Base-by-base conservation (phyloP, 305 asterid genomes). In the Rubia peregrina region DNA sequence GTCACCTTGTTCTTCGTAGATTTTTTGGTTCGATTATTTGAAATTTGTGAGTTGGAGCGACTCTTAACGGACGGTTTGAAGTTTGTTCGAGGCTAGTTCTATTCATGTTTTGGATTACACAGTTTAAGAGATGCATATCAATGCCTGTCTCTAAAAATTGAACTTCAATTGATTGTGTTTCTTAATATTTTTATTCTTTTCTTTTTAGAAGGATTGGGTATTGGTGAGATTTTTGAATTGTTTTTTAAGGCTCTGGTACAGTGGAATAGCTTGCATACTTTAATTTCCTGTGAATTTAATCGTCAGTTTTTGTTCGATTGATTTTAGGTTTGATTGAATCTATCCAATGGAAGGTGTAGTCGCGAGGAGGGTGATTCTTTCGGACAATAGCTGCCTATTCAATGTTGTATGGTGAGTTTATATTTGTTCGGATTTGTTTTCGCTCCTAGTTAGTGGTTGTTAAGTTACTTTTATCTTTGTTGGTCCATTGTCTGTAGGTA, bases 321-420 rank as follows among this genome's bases (percentile, higher is more conserved):
- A 75, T 85, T 72, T 38, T 85, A 88, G 94, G 84, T 69, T 40
- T 38, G 55, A 51, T 2, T 26, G 13, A 38, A 19, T 55, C 16
- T 40, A 9, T 26, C 24, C 60, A 74, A 93, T 93, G 98, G 96
- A 87, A 73, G 96, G 91, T 60, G 57, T 80, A 22, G 83, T 94
- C 9, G 88, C 85, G 53, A 81, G 97, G 77, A 85, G 98, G 80
- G 95, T 94, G 43, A 94, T 94, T 72, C 95, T 90, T 71, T 91
- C 98, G 12, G 98, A 94, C 80, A 91, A 93, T 82, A 89, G 96
- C 80, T 93, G 97, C 77, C 96, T 89, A 72, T 93, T 93, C 75
- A 91, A 88, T 77, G 97, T 96, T n/a, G 95, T 93, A 49, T 95
- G 36, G 36, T 33, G 36, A 33, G 36, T 33, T 33, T 33, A 33